phyloP scores from a whole-genome alignment of 2,329 filamentous ascomycete species.

The Botryotinia calthae region DNA sequence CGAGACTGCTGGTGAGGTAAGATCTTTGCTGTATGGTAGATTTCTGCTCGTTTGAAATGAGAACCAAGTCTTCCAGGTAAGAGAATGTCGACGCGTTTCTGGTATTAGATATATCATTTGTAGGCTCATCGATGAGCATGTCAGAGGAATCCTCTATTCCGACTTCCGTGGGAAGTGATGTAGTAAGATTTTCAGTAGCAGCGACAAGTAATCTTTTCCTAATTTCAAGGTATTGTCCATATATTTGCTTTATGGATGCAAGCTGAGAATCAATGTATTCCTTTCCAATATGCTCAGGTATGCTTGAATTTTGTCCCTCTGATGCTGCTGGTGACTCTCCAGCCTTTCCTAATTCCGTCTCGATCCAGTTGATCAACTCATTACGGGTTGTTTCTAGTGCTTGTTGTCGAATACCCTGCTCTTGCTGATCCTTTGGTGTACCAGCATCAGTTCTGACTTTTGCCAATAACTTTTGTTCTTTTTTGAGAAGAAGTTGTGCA shows the following conservation, averaged over 20 bases:
- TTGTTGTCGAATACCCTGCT: slow-evolving; percentile 38
- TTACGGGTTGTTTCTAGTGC: slow-evolving; percentile 57
- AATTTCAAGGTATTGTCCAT: slow-evolving; percentile 50
- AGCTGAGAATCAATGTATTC: slow-evolving; percentile 29
- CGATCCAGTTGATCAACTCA: slow-evolving; percentile 64
- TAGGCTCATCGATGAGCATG: background rate
- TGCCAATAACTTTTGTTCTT: slow-evolving; percentile 55
- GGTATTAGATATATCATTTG: slow-evolving; percentile 14
- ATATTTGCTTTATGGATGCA: slow-evolving; percentile 50
- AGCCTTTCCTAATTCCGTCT: slow-evolving; percentile 57
- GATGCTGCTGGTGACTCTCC: slow-evolving; percentile 39
- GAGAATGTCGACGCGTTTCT: slow-evolving; percentile 46
- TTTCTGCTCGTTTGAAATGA: slow-evolving; percentile 56
- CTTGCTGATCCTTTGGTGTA: background rate
- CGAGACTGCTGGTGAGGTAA: slow-evolving; percentile 51
- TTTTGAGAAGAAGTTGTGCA: slow-evolving; percentile 55
- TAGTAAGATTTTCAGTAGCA: slow-evolving; percentile 21
- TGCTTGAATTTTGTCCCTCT: slow-evolving; percentile 24
- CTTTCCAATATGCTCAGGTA: slow-evolving; percentile 25
- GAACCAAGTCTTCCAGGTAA: slow-evolving; percentile 54
- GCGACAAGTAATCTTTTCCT: slow-evolving; percentile 48
- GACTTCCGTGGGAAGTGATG: slow-evolving; percentile 8
- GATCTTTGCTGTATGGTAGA: slow-evolving; percentile 56
- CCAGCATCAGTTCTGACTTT: slow-evolving; percentile 39
- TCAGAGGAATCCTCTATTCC: slow-evolving; percentile 4